Percentiles rank a stretch among this genome's conserved stretches.
Conservation (phyloP, 2,329 filamentous ascomycete genomes). For the Graphilbum fragrans region DNA sequence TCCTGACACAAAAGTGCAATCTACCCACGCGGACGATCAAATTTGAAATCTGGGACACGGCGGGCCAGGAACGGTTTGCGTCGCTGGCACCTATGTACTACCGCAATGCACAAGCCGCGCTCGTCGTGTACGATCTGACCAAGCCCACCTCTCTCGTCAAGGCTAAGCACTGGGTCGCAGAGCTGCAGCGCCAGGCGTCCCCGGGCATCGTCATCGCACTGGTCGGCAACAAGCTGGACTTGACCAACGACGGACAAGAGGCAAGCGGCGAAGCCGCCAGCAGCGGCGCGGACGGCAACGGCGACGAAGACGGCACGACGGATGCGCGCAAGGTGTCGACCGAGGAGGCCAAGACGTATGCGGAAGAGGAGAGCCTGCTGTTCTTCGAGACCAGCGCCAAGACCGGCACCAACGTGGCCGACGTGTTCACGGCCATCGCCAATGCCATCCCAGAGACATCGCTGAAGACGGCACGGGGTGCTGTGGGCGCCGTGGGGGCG, state of each 20-base stretch:
- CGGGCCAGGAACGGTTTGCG: constrained; percentile 93
- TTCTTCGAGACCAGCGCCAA: constrained; percentile 99
- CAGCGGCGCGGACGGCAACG: constrained; percentile 39
- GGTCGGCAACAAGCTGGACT: constrained; percentile 92
- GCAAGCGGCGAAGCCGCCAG: constrained; percentile 34
- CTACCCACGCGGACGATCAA: constrained; percentile 86
- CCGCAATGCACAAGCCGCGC: constrained; percentile 92
- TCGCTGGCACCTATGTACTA: constrained; percentile 99
- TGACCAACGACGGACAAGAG: constrained; percentile 51
- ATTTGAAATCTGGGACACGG: constrained; percentile 97
- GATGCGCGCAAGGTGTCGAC: constrained; percentile 81
- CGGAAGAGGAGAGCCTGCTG: constrained; percentile 83
- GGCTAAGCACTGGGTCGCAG: constrained; percentile 97
- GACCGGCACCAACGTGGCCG: constrained; percentile 84
- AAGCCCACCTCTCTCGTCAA: constrained; percentile 92
- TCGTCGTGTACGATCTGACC: constrained; percentile 97
- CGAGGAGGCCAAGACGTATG: constrained; percentile 85
- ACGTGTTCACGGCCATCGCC: constrained; percentile 96
- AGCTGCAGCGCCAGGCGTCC: constrained; percentile 89
- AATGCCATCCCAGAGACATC: constrained; percentile 97
- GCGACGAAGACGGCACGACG: constrained; percentile 59
- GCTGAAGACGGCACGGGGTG: constrained; percentile 64
- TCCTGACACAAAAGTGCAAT: constrained; percentile 97
- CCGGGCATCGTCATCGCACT: constrained; percentile 95
- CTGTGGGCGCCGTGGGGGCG: constrained; percentile 43